Evolutionary conservation across 2,329 filamentous ascomycete genomes (phyloP).

Genomic region (Coniochaeta sp.): DNA sequence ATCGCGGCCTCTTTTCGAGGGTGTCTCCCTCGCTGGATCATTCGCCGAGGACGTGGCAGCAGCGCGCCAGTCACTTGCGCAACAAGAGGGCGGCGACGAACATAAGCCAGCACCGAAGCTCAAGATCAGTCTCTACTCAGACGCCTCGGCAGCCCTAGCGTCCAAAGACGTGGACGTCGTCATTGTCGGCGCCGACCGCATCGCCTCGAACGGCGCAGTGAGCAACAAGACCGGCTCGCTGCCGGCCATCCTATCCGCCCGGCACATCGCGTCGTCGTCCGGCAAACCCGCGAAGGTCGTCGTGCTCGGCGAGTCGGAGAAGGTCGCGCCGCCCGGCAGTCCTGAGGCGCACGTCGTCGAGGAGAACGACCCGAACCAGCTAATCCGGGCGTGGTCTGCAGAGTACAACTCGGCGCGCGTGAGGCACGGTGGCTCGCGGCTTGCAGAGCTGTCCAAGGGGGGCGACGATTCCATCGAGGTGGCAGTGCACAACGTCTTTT

Average conservation of each 20-base stretch:
- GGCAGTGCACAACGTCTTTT: constrained; percentile 43
- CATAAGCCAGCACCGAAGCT: constrained; percentile 13
- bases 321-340: constrained; percentile 42
- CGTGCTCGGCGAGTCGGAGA: constrained; percentile 53
- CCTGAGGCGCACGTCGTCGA: constrained; percentile 37
- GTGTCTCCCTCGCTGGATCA: constrained; percentile 45
- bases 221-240: constrained; percentile 63
- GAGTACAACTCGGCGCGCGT: constrained; percentile 16
- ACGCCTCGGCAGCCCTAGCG: constrained; percentile 51
- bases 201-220: constrained; percentile 49
- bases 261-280: constrained; percentile 31
- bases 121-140: constrained; percentile 45
- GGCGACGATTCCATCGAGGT: constrained; percentile 13
- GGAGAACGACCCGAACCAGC: constrained; percentile 44
- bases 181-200: constrained; percentile 57
- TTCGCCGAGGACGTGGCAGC: constrained; percentile 22
- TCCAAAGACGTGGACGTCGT: constrained; percentile 46
- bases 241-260: constrained; percentile 48
- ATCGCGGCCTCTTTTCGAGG: constrained; percentile 61
- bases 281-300: constrained; percentile 33
- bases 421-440: constrained; percentile 9
- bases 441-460: constrained; percentile 9
- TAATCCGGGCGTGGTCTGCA: constrained; percentile 38
- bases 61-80: constrained; percentile 11
- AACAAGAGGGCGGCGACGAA: constrained; percentile 6